Conservation (phyloP, 2,329 filamentous ascomycete species). For the Cytospora leucostoma region DNA sequence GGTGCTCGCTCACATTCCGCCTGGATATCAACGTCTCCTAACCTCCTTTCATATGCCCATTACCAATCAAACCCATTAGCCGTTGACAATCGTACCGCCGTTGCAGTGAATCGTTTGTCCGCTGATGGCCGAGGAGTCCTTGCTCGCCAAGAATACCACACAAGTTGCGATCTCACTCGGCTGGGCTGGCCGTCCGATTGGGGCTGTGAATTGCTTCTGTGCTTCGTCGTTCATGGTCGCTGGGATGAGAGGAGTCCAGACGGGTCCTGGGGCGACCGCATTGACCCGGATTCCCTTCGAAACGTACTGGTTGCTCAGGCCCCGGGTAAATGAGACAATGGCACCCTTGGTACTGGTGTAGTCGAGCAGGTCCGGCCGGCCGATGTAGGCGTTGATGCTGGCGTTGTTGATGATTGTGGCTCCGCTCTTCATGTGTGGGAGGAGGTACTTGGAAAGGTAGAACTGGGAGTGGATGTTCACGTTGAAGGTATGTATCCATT, state of each 20-base stretch:
- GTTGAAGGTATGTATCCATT: constrained; percentile 79
- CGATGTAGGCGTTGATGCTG: constrained; percentile 81
- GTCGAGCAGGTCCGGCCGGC: constrained; percentile 76
- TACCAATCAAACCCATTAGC: constrained; percentile 36
- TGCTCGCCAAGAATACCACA: constrained; percentile 77
- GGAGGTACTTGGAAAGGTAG: constrained; percentile 74
- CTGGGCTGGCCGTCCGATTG: constrained; percentile 77
- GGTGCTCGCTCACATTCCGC: neutral
- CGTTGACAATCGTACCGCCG: constrained; percentile 51
- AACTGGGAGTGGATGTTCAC: constrained; percentile 84
- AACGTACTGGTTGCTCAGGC: constrained; percentile 73
- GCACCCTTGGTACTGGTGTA: constrained; percentile 81
- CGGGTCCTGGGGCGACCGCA: constrained; percentile 74
- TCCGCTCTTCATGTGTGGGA: constrained; percentile 74
- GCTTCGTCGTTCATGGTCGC: constrained; percentile 70
- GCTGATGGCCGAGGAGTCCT: constrained; percentile 72
- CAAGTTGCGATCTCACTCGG: constrained; percentile 81
- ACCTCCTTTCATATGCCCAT: neutral
- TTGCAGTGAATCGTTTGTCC: constrained; percentile 66
- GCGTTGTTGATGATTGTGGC: constrained; percentile 83
- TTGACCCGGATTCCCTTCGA: constrained; percentile 75
- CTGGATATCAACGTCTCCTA: neutral
- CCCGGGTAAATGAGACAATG: constrained; percentile 77
- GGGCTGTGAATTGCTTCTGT: constrained; percentile 70
- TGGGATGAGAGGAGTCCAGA: constrained; percentile 77